Base-by-base conservation (phyloP, 148 eudicot genomes). In the Nyssa sinensis region DNA sequence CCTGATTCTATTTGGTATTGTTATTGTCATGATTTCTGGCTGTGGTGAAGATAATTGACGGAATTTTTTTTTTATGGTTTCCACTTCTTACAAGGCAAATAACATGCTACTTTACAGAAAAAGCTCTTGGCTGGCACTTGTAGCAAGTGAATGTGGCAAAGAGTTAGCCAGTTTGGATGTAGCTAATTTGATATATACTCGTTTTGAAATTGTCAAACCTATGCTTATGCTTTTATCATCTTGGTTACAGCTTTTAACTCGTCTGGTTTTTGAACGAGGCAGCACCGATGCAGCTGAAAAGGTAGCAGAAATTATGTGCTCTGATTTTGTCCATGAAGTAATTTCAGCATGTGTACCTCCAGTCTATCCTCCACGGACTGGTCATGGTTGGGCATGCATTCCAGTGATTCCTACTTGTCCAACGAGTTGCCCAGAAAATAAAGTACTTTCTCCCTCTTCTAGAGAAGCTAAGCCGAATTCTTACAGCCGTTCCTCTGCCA, bases 281-380 rank as follows among this genome's bases (percentile, higher is more conserved):
- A 96, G 97, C 88, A 96, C 99, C 39, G 99, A 96, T 80, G 99
- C 99, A 62, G 99, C 99, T 74, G 96, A 76, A 84, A 96, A 89
- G 85, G 97, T 89, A 30, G 97, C 99, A 69, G 98, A 96, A 67
- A 91, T 93, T 67, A 96, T 96, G 99, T 86, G 78, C 83, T 82
- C 94, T 78, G 99, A 96, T 88, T 96, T 96, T 84, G 99, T 89
- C 71, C 99, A 96, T 70, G 99, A 96, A 87, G 94, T 96, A 73
- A 89, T 96, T 59, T 93, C 99, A 64, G 94, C 99, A 23, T 96
- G 99, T 77, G 99, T 96, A 33, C 98, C 99, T 73, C 97, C 99
- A 72, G 97, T 96, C 64, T 91, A 89, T 81, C 97, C 99, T 78
- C 91, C 98, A 30, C 90, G 91, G 32, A 89, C 88, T 78, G 97